Evolutionary conservation across 306 rosid genomes (phyloP), one percentile per base, ranked within the genome.

Genomic region (Ormosia semicastrata): DNA sequence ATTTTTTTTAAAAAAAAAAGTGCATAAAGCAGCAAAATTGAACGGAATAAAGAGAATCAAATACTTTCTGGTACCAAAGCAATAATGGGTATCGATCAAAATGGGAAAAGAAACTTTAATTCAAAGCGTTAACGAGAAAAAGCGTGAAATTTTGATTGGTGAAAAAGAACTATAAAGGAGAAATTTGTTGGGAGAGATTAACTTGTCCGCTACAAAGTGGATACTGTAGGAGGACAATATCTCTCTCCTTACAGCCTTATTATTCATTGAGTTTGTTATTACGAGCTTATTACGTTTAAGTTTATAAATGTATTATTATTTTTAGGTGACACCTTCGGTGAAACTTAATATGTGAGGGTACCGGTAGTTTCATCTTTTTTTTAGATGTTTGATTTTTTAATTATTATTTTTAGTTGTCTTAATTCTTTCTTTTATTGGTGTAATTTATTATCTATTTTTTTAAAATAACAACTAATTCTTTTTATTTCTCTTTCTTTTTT

Each of bases 61-160:
- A 47, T 32, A 71, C 73, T 36, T 73, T 81, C 81, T 11, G 54
- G 49, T 66, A 77, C 15, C 81, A 14, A 66, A 68, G 57, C 17
- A 86, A 82, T 30, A 75, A 62, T 86, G 69, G 85, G 82, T 75
- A 86, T 83, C 76, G 85, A 86, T 83, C 56, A 79, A 83, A 83
- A 86, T 80, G 54, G 57, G 7, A 67, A 81, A 86, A 78, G 41
- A 73, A 41, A 57, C 29, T 80, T 40, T 29, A 82, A 79, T 79
- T 86, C 85, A 69, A 83, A 83, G 86, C 46, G 82, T 79, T 62
- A 67, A 74, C 53, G 40, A 47, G 78, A 78, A 73, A 46, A 78
- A 68, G 36, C 24, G 59, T 18, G 56, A 74, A 79, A 86, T 2
- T 50, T 63, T 11, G 54, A 86, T 72, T 79, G 87, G 37, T 30